A percentile compares a stretch with the other conserved stretches of the same genome.
Conservation (phyloP, 805 yeast genomes). For the Dipodascus albidus region DNA sequence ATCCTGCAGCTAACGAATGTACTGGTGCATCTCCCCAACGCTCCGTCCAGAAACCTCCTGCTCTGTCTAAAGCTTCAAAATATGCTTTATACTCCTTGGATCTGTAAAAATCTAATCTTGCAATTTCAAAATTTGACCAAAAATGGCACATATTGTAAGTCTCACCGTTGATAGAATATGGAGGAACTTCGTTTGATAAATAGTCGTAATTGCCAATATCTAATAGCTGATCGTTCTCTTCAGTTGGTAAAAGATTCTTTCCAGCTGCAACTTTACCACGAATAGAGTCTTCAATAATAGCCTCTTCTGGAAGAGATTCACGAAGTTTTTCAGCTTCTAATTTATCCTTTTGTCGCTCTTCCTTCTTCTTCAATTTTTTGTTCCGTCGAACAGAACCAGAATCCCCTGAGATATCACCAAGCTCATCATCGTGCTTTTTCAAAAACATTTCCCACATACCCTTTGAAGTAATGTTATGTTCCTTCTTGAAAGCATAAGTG, state of each 20-base stretch:
- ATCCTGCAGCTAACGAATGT: conserved; percentile 75
- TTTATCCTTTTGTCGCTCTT: conserved; percentile 10
- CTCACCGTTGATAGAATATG: conserved; percentile 53
- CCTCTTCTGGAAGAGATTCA: conserved; percentile 13
- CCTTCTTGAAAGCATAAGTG: conserved; percentile 51
- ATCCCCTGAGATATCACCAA: conserved; percentile 9
- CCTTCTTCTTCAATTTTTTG: conserved; percentile 20
- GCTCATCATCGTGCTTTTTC: conserved; percentile 14
- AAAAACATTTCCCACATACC: conserved; percentile 62
- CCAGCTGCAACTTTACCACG: background rate
- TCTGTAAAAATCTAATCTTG: conserved; percentile 63
- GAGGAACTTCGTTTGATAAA: conserved; percentile 19
- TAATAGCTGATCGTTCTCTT: conserved; percentile 19
- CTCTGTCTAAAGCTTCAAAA: conserved; percentile 53
- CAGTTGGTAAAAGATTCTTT: conserved; percentile 5
- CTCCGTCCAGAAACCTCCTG: conserved; percentile 80
- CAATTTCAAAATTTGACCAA: conserved; percentile 92
- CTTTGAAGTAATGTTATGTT: conserved; percentile 38
- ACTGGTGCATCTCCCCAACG: conserved; percentile 98
- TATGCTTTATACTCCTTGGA: conserved; percentile 54
- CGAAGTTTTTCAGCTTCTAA: conserved; percentile 4
- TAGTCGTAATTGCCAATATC: conserved; percentile 19
- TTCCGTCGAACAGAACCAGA: conserved; percentile 11
- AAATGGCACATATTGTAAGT: conserved; percentile 76
- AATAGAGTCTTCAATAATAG: conserved; percentile 5